Evolutionary conservation across 1,284 basidiomycete genomes (phyloP), one percentile per base, ranked within the genome.

Genomic region (Cryptococcus sp.): DNA sequence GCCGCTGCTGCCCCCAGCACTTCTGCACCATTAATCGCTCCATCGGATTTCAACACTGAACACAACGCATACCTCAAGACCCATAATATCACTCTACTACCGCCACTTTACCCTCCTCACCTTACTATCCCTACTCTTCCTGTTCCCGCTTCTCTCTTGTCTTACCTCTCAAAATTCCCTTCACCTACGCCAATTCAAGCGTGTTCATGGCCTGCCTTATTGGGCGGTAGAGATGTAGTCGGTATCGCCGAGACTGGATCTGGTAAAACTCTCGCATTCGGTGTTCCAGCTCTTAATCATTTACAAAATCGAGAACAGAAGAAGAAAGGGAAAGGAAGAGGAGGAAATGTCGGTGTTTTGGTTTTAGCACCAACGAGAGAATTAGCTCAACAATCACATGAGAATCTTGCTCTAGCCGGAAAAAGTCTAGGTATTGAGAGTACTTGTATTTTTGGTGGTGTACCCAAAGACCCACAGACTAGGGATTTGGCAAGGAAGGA

Each of bases 231-330:
- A 33, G 93, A 98, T 73, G 89, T 96, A 0, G 87, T 99, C 37
- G 95, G 95, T 57, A 93, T 99, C 60, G 95, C 96, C 13, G 94
- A 98, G 80, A 99, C 95, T 2, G 96, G 94, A 65, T 91, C 84
- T 63, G 96, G 95, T 7, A 99, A 99, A 80, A 99, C 95, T 0
- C 83, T 98, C 14, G 90, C 93, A 0, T 99, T 99, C 70, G 95
- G 93, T 49, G 85, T 98, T 37, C 95, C 95, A 13, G 76, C 72
- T 38, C 44, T 76, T 79, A 86, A 54, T 84, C 82, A 91, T 31
- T 79, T 91, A 46, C 77, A 79, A 30, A 49, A 32, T 52, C 38
- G 42, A 45, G 52, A 46, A 59, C 43, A 61, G 56, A 44, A 56
- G 13, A 66, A 68, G 44, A 74, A 72, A 52, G 60, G 62, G 42